Evolutionary conservation across 176 grass and related monocot species (phyloP), one percentile per base, ranked within the genome.

Genomic region (Pharus latifolius): DNA sequence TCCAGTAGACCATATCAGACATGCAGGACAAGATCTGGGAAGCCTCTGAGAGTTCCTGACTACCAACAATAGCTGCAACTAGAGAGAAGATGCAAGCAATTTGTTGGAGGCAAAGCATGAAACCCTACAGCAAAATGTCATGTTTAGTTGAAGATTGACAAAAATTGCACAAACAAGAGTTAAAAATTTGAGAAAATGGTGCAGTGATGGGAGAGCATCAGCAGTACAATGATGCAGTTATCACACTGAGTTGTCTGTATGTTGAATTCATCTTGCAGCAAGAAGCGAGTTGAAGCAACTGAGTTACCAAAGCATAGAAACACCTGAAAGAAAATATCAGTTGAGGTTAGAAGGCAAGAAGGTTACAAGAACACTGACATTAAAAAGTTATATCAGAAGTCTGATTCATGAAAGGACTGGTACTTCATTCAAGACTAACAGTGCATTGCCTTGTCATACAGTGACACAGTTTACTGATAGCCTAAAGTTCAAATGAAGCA

Each of bases 201-300:
- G 5, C 6, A 47, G 55, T 43, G 44, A 29, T 69, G 55, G 17
- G 38, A 63, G 28, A 40, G 41, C 3, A 65, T 63, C 20, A 25
- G 38, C 28, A 3, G 48, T 80, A 99, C 95, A 65, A 99, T 99
- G 75, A 99, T 99, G 84, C 90, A 99, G 83, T 94, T 99, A 64
- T 99, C 95, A 8, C 95, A 99, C 66, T 99, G 60, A 65, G 95
- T 99, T 68, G 95, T 99, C 73, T 99, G 95, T 60, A 99, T 99
- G 65, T 99, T 99, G 84, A 99, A 99, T 81, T 94, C 90, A 73
- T 99, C 95, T 93, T 99, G 95, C 34, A 99, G 84, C 79, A 99
- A 78, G 84, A 91, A 99, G 73, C 95, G 90, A 27, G 95, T 99
- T 31, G 95, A 94, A 34, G 87, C 90, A 82, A 96, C 95, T 49